Evolutionary conservation across 768 basidiomycete genomes (phyloP).

Genomic region (Termitomyces eurrhizus): DNA sequence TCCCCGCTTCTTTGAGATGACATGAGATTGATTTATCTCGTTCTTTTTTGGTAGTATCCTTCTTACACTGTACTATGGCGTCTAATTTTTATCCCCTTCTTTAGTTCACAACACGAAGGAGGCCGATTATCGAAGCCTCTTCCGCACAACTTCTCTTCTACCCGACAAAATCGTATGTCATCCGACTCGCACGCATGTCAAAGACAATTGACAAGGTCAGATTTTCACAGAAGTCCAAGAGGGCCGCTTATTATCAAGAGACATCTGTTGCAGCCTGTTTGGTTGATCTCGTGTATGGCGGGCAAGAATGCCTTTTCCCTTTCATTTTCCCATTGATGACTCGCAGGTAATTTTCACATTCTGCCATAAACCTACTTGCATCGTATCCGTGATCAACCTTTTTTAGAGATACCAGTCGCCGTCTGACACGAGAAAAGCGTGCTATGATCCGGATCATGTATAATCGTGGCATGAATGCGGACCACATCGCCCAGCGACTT

Average conservation of each 20-base stretch:
- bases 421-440: not conserved
- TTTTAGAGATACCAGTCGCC: not conserved
- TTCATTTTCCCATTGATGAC: not conserved
- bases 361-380: not conserved
- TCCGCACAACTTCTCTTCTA: not conserved
- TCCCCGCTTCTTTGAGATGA: not conserved
- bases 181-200: not conserved
- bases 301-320: not conserved
- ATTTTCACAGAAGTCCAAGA: not conserved
- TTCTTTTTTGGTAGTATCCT: too few relatives aligned
- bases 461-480: constrained; percentile 3
- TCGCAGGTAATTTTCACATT: not conserved
- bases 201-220: not conserved
- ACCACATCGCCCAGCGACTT: constrained; percentile 1
- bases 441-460: constrained; percentile 4
- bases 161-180: not conserved
- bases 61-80: too few relatives aligned
- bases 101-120: not conserved
- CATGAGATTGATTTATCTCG: not conserved
- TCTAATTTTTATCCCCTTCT: not conserved
- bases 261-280: constrained; percentile 1
- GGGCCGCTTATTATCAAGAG: not conserved
- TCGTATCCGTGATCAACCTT: not conserved
- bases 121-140: not conserved
- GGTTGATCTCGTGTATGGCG: not conserved